Evolutionary conservation across 306 rosid species (phyloP).

Genomic region (Medicago ruthenica): DNA sequence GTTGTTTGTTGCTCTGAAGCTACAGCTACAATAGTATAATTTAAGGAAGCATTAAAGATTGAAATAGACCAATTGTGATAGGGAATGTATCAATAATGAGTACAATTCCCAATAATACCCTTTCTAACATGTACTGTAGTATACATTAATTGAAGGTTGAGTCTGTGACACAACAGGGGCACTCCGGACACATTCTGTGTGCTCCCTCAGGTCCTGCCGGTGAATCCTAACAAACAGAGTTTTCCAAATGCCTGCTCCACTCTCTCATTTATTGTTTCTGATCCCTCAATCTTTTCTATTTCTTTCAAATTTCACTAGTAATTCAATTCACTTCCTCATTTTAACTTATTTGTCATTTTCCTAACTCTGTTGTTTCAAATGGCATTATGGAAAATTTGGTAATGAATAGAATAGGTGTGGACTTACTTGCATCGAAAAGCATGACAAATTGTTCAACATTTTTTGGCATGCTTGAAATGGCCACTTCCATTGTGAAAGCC

Average conservation of each 20-base stretch:
- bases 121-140: neutral
- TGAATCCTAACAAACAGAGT: conserved; percentile 38
- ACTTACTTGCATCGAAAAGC: conserved; percentile 91
- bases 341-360: conserved; percentile 21
- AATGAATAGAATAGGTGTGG: neutral
- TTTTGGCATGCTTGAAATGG: conserved; percentile 85
- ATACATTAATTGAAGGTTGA: conserved; percentile 43
- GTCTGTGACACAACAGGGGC: conserved; percentile 60
- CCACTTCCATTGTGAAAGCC: conserved; percentile 92
- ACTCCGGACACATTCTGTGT: conserved; percentile 77
- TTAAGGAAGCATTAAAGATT: conserved; percentile 59
- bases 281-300: conserved; percentile 39
- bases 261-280: conserved; percentile 33
- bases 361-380: neutral
- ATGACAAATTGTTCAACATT: conserved; percentile 79
- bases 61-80: conserved; percentile 56
- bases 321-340: conserved; percentile 13
- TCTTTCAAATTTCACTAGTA: neutral
- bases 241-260: conserved; percentile 34
- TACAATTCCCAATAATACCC: conserved; percentile 84
- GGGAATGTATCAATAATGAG: conserved; percentile 37
- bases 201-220: conserved; percentile 43
- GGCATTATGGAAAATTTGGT: conserved; percentile 28
- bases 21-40: conserved; percentile 41
- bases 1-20: conserved; percentile 37